Evolutionary conservation across 2,329 filamentous ascomycete species (phyloP).

Genomic region (Parastagonospora avenae): DNA sequence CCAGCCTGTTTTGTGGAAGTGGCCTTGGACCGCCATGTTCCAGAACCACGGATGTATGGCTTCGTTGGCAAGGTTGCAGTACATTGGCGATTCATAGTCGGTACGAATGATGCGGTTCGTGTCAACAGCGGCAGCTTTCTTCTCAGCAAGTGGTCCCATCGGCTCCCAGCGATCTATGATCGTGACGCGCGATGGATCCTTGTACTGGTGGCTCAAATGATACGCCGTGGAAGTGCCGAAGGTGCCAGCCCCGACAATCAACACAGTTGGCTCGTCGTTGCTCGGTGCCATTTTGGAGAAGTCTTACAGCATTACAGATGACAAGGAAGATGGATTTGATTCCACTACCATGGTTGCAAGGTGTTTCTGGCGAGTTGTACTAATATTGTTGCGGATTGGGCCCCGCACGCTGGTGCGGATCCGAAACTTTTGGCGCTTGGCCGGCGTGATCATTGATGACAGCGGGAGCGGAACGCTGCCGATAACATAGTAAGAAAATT

Average conservation of each 20-base stretch:
- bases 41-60: slow-evolving; percentile 50
- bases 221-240: slow-evolving; percentile 71
- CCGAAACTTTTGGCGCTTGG: neutral
- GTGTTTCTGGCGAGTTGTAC: neutral
- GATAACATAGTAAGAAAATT: too few species aligned
- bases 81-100: slow-evolving; percentile 63
- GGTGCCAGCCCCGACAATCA: slow-evolving; percentile 69
- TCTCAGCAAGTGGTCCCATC: slow-evolving; percentile 48
- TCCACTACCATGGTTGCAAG: neutral
- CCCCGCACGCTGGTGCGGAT: slow-evolving; percentile 4
- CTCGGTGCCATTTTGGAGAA: neutral
- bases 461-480: too few species aligned
- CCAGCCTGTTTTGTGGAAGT: slow-evolving; percentile 66
- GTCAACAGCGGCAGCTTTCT: slow-evolving; percentile 62
- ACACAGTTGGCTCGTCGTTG: slow-evolving; percentile 27
- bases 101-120: slow-evolving; percentile 67
- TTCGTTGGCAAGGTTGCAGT: slow-evolving; percentile 56
- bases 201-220: slow-evolving; percentile 60
- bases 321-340: neutral
- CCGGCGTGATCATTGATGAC: neutral
- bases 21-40: slow-evolving; percentile 29
- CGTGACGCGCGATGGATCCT: slow-evolving; percentile 47
- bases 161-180: slow-evolving; percentile 35
- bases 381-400: neutral
- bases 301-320: neutral